Evolutionary conservation across 768 basidiomycete genomes (phyloP), one percentile per base, ranked within the genome.

Genomic region (Boletus pseudo-olivaceus): DNA sequence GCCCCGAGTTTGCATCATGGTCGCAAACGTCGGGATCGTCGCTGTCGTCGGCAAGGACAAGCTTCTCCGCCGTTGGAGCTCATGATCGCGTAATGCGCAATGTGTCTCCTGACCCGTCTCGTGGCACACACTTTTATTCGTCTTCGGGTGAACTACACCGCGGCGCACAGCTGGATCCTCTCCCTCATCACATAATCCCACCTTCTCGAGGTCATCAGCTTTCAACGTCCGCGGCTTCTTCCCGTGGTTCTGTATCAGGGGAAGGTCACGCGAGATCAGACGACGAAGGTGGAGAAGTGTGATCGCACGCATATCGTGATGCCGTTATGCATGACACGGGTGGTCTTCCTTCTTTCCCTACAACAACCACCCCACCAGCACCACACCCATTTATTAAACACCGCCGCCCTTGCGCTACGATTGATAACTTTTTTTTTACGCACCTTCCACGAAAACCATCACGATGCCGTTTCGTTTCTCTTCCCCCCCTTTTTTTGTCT

Each of bases 11-110:
- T 65, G 48, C 70, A 45, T 61, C 69, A 30, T 62, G 67, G 67
- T 61, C 76, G 35, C 50, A 60, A 37, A 56, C 76, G 14, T 67
- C 70, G 12, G 61, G 71, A 41, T 75, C 75, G 72, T 70, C 78
- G 17, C 70, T 62, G 35, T 65, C 66, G 61, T 67, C 67, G 65
- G 54, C 53, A 30, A 60, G 64, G 55, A 37, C 65, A 40, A 54
- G 53, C 65, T 51, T 58, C 53, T 56, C 61, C 55, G 32, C 66
- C 45, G 27, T 38, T 50, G 44, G 52, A 19, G 37, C 50, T 20
- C 53, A 54, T 38, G 62, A 69, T 52, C 68, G 47, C 43, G 37
- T 53, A 30, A 35, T 40, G 33, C 59, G 33, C 50, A 48, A 37
- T 11, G 12, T 19, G 35, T 48, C 47, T 37, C 35, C 47, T 14